Conservation (phyloP, 345 rosid species). For the Erysimum cheiranthoides region DNA sequence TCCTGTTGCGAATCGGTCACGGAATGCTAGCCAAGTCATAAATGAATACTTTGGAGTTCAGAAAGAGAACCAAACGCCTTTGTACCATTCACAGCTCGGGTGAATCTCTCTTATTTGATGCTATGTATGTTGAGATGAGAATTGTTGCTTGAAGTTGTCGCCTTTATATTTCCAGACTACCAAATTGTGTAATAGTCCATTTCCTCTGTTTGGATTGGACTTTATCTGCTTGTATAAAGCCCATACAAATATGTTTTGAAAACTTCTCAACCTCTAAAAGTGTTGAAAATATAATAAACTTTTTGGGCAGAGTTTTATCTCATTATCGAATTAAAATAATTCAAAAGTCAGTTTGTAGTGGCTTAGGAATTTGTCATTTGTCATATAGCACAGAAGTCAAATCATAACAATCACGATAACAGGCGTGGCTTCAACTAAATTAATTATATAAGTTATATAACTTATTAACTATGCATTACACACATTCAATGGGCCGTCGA, state of each 20-base stretch:
- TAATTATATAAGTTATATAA: not conserved
- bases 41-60: too few relatives aligned
- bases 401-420: constrained; percentile 4
- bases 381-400: constrained; percentile 35
- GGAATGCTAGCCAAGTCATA: too few relatives aligned
- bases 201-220: not conserved
- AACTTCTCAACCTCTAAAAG: not conserved
- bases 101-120: too few relatives aligned
- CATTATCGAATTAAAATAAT: not conserved
- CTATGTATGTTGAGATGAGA: too few relatives aligned
- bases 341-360: constrained; percentile 21
- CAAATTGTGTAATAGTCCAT: not conserved
- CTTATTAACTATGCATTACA: too few relatives aligned
- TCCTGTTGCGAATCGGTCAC: too few relatives aligned
- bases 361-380: constrained; percentile 39
- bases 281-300: not conserved
- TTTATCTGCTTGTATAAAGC: constrained; percentile 4
- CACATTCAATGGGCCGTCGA: not conserved
- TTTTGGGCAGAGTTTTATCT: constrained; percentile 1
- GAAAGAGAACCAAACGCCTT: too few relatives aligned
- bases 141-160: too few relatives aligned
- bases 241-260: not conserved
- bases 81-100: too few relatives aligned
- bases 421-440: constrained; percentile 17
- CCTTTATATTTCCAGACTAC: not conserved